Evolutionary conservation across 2,329 filamentous ascomycete species (phyloP).

Genomic region (Penicillium brasilianum): DNA sequence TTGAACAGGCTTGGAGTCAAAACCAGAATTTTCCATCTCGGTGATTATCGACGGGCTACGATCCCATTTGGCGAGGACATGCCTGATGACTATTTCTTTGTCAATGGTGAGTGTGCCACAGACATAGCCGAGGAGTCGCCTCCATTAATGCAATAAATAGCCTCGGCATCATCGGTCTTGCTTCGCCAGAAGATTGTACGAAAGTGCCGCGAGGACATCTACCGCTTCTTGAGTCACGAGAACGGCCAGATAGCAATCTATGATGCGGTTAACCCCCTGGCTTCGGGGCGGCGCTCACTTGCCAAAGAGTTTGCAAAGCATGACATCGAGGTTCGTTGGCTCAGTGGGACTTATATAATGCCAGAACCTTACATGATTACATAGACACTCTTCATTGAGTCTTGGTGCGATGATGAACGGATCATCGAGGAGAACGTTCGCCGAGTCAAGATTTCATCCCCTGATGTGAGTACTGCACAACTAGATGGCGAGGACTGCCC

Average conservation of each 20-base stretch:
- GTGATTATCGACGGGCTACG: slow-evolving; percentile 92
- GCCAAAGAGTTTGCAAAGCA: slow-evolving; percentile 98
- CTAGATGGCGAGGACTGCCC: slow-evolving; percentile 7
- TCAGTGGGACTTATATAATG: no score
- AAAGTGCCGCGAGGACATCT: slow-evolving; percentile 96
- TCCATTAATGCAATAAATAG: slow-evolving; percentile 37
- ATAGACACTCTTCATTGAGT: slow-evolving; percentile 94
- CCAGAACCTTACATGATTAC: slow-evolving; percentile 7
- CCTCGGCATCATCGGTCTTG: slow-evolving; percentile 88
- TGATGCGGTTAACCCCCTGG: slow-evolving; percentile 93
- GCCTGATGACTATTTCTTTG: slow-evolving; percentile 96
- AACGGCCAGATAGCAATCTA: slow-evolving; percentile 99
- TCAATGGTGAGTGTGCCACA: slow-evolving; percentile 65
- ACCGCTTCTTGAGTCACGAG: slow-evolving; percentile 93
- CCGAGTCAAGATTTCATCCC: slow-evolving; percentile 96
- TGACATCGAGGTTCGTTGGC: slow-evolving; percentile 74
- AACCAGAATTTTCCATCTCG: slow-evolving; percentile 95
- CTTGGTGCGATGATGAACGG: slow-evolving; percentile 87
- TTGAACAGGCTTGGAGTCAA: slow-evolving; percentile 85
- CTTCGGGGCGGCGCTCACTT: slow-evolving; percentile 77
- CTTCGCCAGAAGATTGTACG: slow-evolving; percentile 96
- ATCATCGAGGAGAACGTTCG: slow-evolving; percentile 97
- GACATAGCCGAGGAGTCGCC: not conserved
- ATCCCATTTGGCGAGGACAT: slow-evolving; percentile 82
- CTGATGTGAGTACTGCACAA: slow-evolving; percentile 69